A percentile compares a stretch with the other conserved stretches of the same genome.
Evolutionary conservation across 768 basidiomycete species (phyloP).

Genomic region (Porpolomopsis calyptriformis): DNA sequence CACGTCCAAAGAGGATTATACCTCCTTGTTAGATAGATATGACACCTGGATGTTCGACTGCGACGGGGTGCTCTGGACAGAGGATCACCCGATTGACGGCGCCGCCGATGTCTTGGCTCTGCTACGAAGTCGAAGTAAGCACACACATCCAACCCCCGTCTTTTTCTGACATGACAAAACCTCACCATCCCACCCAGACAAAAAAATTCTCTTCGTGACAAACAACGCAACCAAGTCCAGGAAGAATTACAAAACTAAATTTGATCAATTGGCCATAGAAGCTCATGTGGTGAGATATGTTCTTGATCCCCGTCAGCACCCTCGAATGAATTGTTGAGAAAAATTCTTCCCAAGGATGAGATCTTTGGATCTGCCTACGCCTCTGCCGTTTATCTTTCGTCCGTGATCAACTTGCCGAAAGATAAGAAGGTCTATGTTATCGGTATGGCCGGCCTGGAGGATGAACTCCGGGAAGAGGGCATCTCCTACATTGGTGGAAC

Average conservation of each 20-base stretch:
- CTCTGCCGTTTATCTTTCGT: constrained; percentile 64
- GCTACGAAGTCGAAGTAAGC: constrained; percentile 63
- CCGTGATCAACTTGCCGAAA: constrained; percentile 80
- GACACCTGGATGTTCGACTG: constrained; percentile 97
- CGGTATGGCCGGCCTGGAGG: constrained; percentile 84
- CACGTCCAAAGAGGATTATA: constrained; percentile 35
- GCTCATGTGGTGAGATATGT: constrained; percentile 61
- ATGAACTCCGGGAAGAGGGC: constrained; percentile 86
- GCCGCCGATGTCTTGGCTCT: constrained; percentile 63
- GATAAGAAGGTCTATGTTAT: constrained; percentile 94
- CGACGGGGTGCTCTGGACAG: constrained; percentile 91
- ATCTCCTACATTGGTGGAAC: constrained; percentile 75
- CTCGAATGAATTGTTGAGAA: neutral
- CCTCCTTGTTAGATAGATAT: constrained; percentile 46
- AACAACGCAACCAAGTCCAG: constrained; percentile 97
- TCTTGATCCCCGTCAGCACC: too few relatives aligned
- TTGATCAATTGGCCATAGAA: constrained; percentile 81
- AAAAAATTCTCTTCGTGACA: constrained; percentile 84
- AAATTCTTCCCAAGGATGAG: constrained; percentile 55
- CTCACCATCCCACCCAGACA: constrained; percentile 36
- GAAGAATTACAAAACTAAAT: constrained; percentile 77
- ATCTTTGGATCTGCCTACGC: constrained; percentile 91
- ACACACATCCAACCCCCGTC: constrained; percentile 3
- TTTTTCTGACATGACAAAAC: neutral
- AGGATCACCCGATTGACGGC: constrained; percentile 69